Evolutionary conservation across 75 land plant species (phyloP), one percentile per base, ranked within the genome.

Genomic region (Pinus albicaulis): DNA sequence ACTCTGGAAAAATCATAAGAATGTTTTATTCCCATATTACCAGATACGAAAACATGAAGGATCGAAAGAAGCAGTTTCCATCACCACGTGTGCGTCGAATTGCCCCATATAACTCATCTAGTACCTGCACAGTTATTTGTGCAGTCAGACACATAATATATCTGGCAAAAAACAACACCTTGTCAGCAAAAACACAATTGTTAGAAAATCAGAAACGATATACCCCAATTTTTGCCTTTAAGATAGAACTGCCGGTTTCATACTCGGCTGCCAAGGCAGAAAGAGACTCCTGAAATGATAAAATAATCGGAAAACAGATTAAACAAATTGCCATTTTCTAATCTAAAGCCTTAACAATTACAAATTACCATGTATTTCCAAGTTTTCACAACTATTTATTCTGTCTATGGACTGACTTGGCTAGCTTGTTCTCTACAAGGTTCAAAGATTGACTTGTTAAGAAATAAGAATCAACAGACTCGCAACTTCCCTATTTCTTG

Each of bases 41-140:
- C 82, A 97, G 87, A 64, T 94, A 97, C 11, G 98, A 85, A 79
- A 95, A 97, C 99, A 97, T 94, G 79, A 95, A 94, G 71, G 92
- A 77, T 28, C 99, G 91, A 72, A 89, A 97, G 78, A 97, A 94
- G 80, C 99, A 95, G 75, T 97, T 97, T 69, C 99, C 99, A 86
- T 97, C 99, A 71, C 99, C 99, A 28, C 95, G 80, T 59, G 98
- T 89, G 22, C 99, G 89, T 73, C 98, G 88, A 55, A 97, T 83
- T 70, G 85, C 84, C 55, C 84, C 87, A 86, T 94, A 97, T 53
- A 83, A 74, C 28, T 92, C 84, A 55, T 79, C 81, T 44, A 97
- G 86, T 64, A 87, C 74, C 99, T 96, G 85, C 83, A 79, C 41
- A 70, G 41, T 11, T 41, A 36, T 28, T 70, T 17, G 7, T 17